These are phyloP conservation scores for Rhodamnia argentea DNA, from an alignment of 345 rosid species.

Conservation along the genomic window DNA sequence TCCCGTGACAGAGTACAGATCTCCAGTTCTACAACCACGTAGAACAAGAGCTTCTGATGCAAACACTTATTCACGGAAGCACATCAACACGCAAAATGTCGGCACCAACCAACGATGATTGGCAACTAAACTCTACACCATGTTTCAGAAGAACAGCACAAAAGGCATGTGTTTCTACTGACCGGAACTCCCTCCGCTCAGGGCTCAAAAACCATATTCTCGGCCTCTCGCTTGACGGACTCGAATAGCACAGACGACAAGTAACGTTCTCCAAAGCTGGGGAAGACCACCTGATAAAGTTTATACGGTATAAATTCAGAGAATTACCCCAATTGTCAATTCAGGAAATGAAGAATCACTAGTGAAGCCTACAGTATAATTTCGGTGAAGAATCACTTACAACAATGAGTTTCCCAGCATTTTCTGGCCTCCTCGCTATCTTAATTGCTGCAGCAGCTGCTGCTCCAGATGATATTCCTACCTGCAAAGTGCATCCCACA, in stretches of 20 bases:
- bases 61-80: neutral
- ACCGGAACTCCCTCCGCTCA: neutral
- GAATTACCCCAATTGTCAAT: neutral
- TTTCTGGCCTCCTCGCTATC: constrained; percentile 54
- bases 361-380: neutral
- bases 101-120: neutral
- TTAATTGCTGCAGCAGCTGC: constrained; percentile 46
- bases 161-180: neutral
- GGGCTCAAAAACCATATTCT: constrained; percentile 25
- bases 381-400: constrained; percentile 15
- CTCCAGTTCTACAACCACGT: neutral
- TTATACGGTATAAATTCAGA: neutral
- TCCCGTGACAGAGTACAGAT: neutral
- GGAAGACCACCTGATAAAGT: constrained; percentile 38
- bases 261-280: constrained; percentile 52
- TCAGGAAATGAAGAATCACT: neutral
- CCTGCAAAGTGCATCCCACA: constrained; percentile 14
- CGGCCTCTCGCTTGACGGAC: constrained; percentile 29
- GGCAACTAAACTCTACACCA: neutral
- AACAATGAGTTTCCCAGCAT: constrained; percentile 58
- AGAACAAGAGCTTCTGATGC: neutral
- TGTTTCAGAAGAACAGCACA: neutral
- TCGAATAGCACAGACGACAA: constrained; percentile 40
- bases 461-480: constrained; percentile 70
- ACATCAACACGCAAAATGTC: neutral